Base-by-base conservation (phyloP, 2,329 filamentous ascomycete species). In the Dothistroma pini region DNA sequence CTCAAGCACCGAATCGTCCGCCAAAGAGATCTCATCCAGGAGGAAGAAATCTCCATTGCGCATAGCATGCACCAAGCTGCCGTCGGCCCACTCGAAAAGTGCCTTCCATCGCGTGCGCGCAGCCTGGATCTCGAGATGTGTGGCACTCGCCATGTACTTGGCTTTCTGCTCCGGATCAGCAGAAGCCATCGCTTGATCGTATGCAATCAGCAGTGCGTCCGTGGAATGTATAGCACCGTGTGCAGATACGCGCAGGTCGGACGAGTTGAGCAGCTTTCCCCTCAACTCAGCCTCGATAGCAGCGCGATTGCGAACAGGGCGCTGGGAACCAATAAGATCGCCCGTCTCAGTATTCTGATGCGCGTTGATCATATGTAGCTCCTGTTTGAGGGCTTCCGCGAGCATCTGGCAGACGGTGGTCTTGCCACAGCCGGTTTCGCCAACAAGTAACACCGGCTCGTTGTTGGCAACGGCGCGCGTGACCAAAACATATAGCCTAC, bases 331-430 rank as follows among this genome's bases (percentile, higher is more conserved):
- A 66, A 99, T 97, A 11, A 99, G 81, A 75, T 99, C 95, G 16
- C 95, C 93, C 0, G 96, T 97, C 75, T 99, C 96, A 0, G 95
- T 93, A 67, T 99, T 99, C 68, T 97, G 93, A 75, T 99, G 96
- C 2, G 96, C 95, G 72, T 99, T 99, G 71, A 99, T 89, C 68
- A 93, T 95, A 67, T 93, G 87, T 44, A 99, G 79, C 64, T 90
- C 81, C 69, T 89, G 91, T 16, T 82, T 80, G 64, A 91, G 83
- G 4, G 90, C 89, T 70, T 96, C 89, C 2, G 95, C 92, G 57
- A 97, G 83, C 72, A 96, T 84, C 74, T 99, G 95, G 68, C 91
- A 96, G 7, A 99, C 90, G 1, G 93, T 97, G 0, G 95, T 99
- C 78, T 99, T 99, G 63, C 96, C 95, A 71, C 93, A 97, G 6